Base-by-base conservation (phyloP, 179 eudicot species). In the Sideroxylon spinosum region DNA sequence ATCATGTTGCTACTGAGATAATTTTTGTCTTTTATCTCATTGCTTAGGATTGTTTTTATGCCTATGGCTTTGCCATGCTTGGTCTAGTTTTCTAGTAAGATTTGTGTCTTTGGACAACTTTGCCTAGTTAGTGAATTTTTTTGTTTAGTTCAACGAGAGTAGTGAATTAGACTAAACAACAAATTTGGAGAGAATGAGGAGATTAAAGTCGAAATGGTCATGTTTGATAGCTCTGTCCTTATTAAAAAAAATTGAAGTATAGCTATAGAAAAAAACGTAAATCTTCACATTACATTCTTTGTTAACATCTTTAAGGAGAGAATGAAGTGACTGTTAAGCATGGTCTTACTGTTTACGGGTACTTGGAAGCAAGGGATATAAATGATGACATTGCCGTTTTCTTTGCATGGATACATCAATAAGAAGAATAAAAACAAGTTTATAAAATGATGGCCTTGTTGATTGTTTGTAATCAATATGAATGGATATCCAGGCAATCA, bases 161-260 rank as follows among this genome's bases (percentile, higher is more conserved):
- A 93, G 84, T 95, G 97, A 95, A 85, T 93, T 71, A 84, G 88
- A 79, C 78, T 95, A 84, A 88, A 78, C 55, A 89, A 85, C 82
- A 82, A 86, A 61, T 90, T 87, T 55, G 91, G 92, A 55, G 86
- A 86, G 46, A 86, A 84, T 5, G 97, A 95, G 82, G 90, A 87
- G 75, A 93, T 93, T 65, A 90, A 89, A 85, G 81, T 91, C 44
- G 98, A 95, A 83, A 95, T 87, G 16, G 93, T 97, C 25, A 88
- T 91, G 98, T 90, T 89, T 79, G 95, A 89, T 80, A 89, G 90
- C 46, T 90, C 90, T 77, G 63, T 74, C 62, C 93, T 93, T 74
- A 76, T 80, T 81, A 74, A 81, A 82, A 61, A 32, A 32, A 32
- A 32, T 37, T 83, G 78, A 37, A 89, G 78, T 56, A 82, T 83